Evolutionary conservation across 306 rosid genomes (phyloP).

Genomic region (Cicer bijugum): DNA sequence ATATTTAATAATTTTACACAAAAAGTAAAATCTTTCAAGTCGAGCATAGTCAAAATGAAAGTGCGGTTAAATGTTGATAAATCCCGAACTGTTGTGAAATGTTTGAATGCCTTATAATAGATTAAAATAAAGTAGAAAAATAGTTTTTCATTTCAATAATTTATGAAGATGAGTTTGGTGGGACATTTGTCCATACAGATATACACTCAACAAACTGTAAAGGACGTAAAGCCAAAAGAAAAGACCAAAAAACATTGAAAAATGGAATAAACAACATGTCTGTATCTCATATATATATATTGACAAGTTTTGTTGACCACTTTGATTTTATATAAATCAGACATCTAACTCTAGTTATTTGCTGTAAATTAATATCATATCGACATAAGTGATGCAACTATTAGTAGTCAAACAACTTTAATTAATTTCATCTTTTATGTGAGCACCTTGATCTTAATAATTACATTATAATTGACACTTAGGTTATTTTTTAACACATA

Average conservation of each 20-base stretch:
- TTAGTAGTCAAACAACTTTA: no score
- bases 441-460: no score
- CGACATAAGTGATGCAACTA: neutral
- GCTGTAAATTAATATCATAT: neutral
- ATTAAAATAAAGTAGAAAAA: neutral
- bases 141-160: neutral
- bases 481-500: no score
- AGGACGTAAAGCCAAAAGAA: slow-evolving; percentile 55
- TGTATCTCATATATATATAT: slow-evolving; percentile 35
- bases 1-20: slow-evolving; percentile 39
- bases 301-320: slow-evolving; percentile 50
- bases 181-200: slow-evolving; percentile 53
- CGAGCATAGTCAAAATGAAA: slow-evolving; percentile 50
- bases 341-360: neutral
- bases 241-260: slow-evolving; percentile 52
- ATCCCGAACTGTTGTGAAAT: slow-evolving; percentile 42
- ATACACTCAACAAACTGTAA: slow-evolving; percentile 44
- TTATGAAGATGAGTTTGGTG: neutral
- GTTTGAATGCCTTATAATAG: slow-evolving; percentile 21
- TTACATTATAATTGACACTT: no score
- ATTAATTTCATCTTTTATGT: no score
- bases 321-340: slow-evolving; percentile 28
- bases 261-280: slow-evolving; percentile 59
- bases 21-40: slow-evolving; percentile 37
- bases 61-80: slow-evolving; percentile 48